Evolutionary conservation across 495 filamentous ascomycete species (phyloP).

Genomic region (Aspergillus egyptiacus): DNA sequence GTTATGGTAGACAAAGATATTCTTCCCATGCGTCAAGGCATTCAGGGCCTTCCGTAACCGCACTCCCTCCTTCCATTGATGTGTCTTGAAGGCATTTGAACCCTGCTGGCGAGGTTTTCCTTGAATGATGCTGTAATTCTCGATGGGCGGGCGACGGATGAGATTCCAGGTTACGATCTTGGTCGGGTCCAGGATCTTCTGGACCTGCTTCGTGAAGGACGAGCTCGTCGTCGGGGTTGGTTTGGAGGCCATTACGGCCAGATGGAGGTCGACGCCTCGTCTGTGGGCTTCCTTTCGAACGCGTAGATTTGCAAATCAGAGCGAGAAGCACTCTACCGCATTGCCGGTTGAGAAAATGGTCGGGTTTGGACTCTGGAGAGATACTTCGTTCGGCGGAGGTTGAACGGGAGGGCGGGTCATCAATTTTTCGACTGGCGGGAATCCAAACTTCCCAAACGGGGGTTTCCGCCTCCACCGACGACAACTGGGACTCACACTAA

Average conservation of each 20-base stretch:
- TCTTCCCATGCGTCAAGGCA: constrained; percentile 50
- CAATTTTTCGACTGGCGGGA: constrained; percentile 25
- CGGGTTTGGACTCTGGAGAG: background rate
- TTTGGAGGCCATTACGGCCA: constrained; percentile 41
- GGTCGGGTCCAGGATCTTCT: constrained; percentile 43
- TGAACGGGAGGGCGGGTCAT: constrained; percentile 18
- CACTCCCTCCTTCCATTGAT: constrained; percentile 32
- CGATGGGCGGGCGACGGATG: constrained; percentile 36
- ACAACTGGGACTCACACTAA: no score
- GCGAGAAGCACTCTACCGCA: constrained; percentile 10
- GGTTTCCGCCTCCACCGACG: background rate
- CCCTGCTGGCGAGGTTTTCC: constrained; percentile 30
- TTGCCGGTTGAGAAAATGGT: background rate
- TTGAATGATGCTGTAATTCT: constrained; percentile 35
- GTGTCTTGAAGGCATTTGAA: constrained; percentile 41
- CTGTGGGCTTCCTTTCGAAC: background rate
- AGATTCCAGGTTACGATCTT: constrained; percentile 39
- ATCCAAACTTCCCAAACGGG: constrained; percentile 16
- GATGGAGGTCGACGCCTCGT: constrained; percentile 6
- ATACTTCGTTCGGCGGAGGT: background rate
- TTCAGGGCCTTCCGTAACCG: constrained; percentile 45
- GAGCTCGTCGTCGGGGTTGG: constrained; percentile 16
- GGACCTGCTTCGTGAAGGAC: constrained; percentile 20
- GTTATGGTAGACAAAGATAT: constrained; percentile 81
- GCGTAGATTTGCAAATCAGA: background rate